A percentile compares a stretch with the other conserved stretches of the same genome.
Conservation (phyloP, 1,139 yeast genomes). For the Yamadazyma dendronema region DNA sequence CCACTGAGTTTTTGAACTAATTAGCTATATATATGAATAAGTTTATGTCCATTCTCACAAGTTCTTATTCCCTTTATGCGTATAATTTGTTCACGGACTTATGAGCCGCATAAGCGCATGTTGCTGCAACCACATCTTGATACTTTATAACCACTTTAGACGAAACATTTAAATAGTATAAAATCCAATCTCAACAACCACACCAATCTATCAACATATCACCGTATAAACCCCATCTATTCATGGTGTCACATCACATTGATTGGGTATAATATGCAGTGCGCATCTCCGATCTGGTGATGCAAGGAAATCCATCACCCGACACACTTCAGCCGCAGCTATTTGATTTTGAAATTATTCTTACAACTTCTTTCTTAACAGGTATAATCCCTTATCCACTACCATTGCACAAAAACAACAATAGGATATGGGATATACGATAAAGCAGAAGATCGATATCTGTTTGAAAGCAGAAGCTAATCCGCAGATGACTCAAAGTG, state of each 20-base stretch:
- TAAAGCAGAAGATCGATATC: slow-evolving; percentile 65
- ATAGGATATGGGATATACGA: slow-evolving; percentile 50
- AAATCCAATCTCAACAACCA: too few relatives aligned
- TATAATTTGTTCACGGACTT: neutral
- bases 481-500: slow-evolving; percentile 69
- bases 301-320: slow-evolving; percentile 1
- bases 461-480: slow-evolving; percentile 65
- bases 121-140: neutral
- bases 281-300: slow-evolving; percentile 2
- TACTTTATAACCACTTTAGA: too few relatives aligned
- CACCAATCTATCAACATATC: too few relatives aligned
- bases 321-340: slow-evolving; percentile 1
- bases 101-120: neutral
- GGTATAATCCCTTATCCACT: neutral
- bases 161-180: too few relatives aligned
- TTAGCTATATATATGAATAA: too few relatives aligned
- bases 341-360: too few relatives aligned
- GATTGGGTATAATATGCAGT: too few relatives aligned
- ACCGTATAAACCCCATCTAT: too few relatives aligned
- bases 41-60: too few relatives aligned
- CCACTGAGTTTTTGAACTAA: slow-evolving; percentile 6
- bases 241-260: too few relatives aligned
- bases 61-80: neutral
- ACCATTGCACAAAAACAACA: too few relatives aligned
- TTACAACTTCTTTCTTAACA: neutral